These are phyloP conservation scores for Umbelopsis sp. DNA, from an alignment of 371 early-diverging fungal species.

Conservation along the genomic window DNA sequence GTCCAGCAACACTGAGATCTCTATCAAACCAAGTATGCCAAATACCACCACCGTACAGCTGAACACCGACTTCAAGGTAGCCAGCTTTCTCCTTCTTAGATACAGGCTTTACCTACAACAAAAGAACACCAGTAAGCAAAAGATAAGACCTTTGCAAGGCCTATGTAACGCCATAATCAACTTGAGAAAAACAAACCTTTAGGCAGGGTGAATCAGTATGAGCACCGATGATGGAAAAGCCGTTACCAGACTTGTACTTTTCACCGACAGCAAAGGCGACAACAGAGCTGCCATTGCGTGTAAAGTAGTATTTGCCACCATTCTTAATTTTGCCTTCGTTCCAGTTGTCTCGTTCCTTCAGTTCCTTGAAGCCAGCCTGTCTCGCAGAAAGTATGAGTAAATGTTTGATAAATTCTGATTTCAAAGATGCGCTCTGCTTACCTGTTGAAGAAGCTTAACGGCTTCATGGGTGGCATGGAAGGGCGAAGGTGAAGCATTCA, in stretches of 20 bases:
- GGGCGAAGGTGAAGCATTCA: slow-evolving; percentile 91
- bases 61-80: slow-evolving; percentile 91
- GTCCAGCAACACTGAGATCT: slow-evolving; percentile 95
- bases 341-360: slow-evolving; percentile 90
- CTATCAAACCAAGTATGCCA: slow-evolving; percentile 99
- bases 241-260: slow-evolving; percentile 80
- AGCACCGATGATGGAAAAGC: slow-evolving; percentile 90
- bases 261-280: slow-evolving; percentile 95
- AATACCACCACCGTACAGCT: slow-evolving; percentile 92
- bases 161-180: background rate
- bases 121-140: background rate
- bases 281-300: slow-evolving; percentile 89
- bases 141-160: too few species aligned
- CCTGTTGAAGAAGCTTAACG: slow-evolving; percentile 59
- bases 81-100: slow-evolving; percentile 84
- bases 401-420: background rate
- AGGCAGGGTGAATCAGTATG: slow-evolving; percentile 98
- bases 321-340: slow-evolving; percentile 61
- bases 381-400: background rate
- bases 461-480: slow-evolving; percentile 92
- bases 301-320: slow-evolving; percentile 92
- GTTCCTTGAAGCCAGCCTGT: slow-evolving; percentile 78
- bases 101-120: slow-evolving; percentile 84
- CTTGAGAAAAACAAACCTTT: slow-evolving; percentile 64
- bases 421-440: slow-evolving; percentile 14